Conservation (phyloP, 2,329 filamentous ascomycete genomes). For the Beauveria brongniartii region DNA sequence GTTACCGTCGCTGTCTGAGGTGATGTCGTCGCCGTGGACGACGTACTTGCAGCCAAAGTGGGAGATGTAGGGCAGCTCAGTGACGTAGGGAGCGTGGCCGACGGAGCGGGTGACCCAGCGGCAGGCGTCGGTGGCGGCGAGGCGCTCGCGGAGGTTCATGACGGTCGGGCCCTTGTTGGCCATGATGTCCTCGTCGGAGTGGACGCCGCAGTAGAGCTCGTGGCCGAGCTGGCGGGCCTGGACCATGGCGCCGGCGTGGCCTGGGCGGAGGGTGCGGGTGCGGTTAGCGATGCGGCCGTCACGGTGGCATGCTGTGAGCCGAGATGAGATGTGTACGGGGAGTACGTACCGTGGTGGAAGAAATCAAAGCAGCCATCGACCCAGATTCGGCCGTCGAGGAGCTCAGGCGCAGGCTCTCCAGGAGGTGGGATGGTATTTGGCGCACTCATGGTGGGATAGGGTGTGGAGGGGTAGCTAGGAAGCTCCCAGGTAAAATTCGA, state of each 20-base stretch:
- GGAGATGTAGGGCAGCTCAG: constrained; percentile 83
- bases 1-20: constrained; percentile 83
- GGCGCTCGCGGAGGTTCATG: constrained; percentile 85
- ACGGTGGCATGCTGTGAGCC: neutral
- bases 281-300: neutral
- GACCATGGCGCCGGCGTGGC: constrained; percentile 93
- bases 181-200: constrained; percentile 91
- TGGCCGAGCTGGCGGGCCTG: constrained; percentile 87
- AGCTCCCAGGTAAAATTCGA: neutral
- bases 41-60: constrained; percentile 95
- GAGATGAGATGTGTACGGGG: neutral
- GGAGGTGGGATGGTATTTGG: constrained; percentile 13
- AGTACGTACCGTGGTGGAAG: constrained; percentile 74
- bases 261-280: constrained; percentile 31
- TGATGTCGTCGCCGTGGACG: constrained; percentile 95
- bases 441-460: constrained; percentile 3
- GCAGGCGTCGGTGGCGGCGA: constrained; percentile 87
- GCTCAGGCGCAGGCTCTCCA: constrained; percentile 44
- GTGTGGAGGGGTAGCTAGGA: neutral
- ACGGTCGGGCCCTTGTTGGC: constrained; percentile 97
- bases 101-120: constrained; percentile 86
- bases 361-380: constrained; percentile 99
- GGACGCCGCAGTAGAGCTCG: constrained; percentile 85
- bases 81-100: constrained; percentile 87
- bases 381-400: constrained; percentile 75